phyloP scores from a whole-genome alignment of 2,329 filamentous ascomycete genomes.

The Arthrobotrys pseudoclavata region DNA sequence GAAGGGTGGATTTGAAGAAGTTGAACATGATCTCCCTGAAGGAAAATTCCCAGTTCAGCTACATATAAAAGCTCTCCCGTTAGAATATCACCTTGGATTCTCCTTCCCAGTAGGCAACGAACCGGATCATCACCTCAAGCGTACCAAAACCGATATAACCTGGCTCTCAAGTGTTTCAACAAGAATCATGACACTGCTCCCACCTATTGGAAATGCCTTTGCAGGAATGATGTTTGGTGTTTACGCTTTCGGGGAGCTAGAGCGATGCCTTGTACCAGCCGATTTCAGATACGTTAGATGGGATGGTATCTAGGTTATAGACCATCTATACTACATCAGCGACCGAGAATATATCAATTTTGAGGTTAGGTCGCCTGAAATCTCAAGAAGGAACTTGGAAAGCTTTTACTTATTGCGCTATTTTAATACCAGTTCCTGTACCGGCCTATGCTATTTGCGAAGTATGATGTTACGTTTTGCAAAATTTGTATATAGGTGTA shows the following conservation, averaged over 20 bases:
- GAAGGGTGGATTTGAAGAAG: slow-evolving; percentile 40
- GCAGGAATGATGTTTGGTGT: slow-evolving; percentile 69
- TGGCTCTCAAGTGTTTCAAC: slow-evolving; percentile 62
- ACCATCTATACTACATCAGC: neutral
- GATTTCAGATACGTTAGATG: slow-evolving; percentile 66
- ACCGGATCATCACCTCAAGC: neutral
- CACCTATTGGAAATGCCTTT: slow-evolving; percentile 67
- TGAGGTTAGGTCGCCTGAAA: neutral
- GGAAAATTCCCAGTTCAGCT: slow-evolving; percentile 27
- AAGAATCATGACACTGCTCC: slow-evolving; percentile 65
- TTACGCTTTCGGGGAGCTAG: slow-evolving; percentile 67
- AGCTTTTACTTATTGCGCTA: no score
- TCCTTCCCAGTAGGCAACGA: slow-evolving; percentile 24
- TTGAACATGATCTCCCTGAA: slow-evolving; percentile 33
- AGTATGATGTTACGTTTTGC: no score
- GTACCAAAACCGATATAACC: slow-evolving; percentile 61
- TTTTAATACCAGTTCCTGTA: no score
- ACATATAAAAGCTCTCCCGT: slow-evolving; percentile 50
- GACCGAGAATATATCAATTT: neutral
- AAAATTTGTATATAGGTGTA: no score
- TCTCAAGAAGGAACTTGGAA: no score
- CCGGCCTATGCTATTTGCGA: no score
- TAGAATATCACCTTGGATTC: slow-evolving; percentile 50
- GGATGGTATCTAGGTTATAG: slow-evolving; percentile 16
- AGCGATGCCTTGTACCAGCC: slow-evolving; percentile 67